Percentiles rank a stretch among this genome's conserved stretches.
phyloP scores from a whole-genome alignment of 1,284 basidiomycete species.

The Ganoderma leucocontextum region DNA sequence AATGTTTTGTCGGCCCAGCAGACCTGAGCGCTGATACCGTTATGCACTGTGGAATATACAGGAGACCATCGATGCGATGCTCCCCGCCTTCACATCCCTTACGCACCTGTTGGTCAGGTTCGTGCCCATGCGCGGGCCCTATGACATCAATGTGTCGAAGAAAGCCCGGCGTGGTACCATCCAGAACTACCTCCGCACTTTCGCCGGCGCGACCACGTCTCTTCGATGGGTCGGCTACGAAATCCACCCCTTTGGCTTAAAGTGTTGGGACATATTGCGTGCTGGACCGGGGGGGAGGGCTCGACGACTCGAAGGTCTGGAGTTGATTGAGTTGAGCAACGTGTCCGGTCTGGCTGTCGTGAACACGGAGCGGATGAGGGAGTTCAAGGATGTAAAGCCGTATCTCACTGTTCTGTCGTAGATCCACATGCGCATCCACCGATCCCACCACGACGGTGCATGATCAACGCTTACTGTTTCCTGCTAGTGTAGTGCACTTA shows the following conservation, averaged over 20 bases:
- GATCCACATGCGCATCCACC: too few relatives aligned
- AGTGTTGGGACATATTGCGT: not conserved
- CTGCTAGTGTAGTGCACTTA: too few relatives aligned
- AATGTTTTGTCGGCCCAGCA: not conserved
- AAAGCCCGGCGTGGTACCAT: not conserved
- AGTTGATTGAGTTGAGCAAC: not conserved
- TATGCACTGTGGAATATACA: not conserved
- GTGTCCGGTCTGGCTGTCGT: not conserved
- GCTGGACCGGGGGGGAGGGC: not conserved
- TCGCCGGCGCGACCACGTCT: not conserved
- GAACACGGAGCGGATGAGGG: not conserved
- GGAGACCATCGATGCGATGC: not conserved
- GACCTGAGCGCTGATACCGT: not conserved
- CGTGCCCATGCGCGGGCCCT: not conserved
- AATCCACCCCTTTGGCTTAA: not conserved
- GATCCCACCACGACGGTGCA: too few relatives aligned
- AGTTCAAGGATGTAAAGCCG: not conserved
- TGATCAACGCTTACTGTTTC: too few relatives aligned
- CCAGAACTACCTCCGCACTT: not conserved
- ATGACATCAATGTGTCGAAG: not conserved
- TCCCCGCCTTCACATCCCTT: not conserved
- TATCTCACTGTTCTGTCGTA: not conserved
- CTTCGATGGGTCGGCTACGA: not conserved
- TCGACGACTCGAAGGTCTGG: not conserved
- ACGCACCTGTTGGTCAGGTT: not conserved